Evolutionary conservation across 2,329 filamentous ascomycete genomes (phyloP).

Genomic region (Cladosporium velox): DNA sequence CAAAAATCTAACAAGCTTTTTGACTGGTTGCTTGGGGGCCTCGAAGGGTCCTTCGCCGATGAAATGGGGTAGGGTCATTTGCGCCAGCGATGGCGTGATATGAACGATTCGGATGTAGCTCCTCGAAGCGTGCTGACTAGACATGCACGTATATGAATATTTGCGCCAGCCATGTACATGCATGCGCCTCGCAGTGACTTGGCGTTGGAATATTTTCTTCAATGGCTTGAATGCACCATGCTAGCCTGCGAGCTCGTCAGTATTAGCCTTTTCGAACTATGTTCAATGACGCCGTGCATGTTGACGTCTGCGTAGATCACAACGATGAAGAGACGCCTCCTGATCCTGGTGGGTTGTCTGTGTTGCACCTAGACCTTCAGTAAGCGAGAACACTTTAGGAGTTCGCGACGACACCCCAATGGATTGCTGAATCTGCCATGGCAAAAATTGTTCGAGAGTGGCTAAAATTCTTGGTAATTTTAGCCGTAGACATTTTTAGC

Average conservation of each 20-base stretch:
- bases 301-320: not conserved
- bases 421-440: not conserved
- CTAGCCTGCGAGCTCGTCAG: not conserved
- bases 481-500: not conserved
- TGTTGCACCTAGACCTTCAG: not conserved
- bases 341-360: not conserved
- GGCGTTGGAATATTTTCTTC: not conserved
- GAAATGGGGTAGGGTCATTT: slow-evolving; percentile 1
- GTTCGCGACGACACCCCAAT: not conserved
- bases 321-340: not conserved
- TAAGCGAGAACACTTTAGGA: not conserved
- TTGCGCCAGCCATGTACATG: not conserved
- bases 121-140: not conserved
- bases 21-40: not conserved
- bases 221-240: not conserved
- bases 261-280: not conserved
- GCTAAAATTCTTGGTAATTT: not conserved
- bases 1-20: slow-evolving; percentile 5
- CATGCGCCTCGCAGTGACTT: not conserved
- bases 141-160: not conserved
- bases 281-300: not conserved
- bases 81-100: slow-evolving; percentile 15
- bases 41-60: not conserved
- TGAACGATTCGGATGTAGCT: not conserved
- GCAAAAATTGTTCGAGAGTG: not conserved